Evolutionary conservation across 1,284 basidiomycete genomes (phyloP).

Genomic region (Leccinum ponderosum): DNA sequence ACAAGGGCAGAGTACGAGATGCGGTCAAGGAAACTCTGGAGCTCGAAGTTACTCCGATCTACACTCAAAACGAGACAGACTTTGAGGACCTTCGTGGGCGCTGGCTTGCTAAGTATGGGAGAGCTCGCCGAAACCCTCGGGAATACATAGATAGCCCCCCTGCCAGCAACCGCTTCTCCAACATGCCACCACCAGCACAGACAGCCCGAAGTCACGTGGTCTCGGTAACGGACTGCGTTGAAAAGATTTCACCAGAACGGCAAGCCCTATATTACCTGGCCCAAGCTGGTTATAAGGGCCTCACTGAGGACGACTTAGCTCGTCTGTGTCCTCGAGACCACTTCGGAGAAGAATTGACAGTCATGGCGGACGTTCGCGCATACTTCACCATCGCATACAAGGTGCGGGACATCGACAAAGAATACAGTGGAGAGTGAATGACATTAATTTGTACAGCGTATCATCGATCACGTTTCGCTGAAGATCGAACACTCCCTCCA

Average conservation of each 20-base stretch:
- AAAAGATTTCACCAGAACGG: not conserved
- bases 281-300: slow-evolving; percentile 21
- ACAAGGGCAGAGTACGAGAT: slow-evolving; percentile 10
- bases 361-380: slow-evolving; percentile 54
- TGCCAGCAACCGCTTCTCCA: no score
- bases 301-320: slow-evolving; percentile 21
- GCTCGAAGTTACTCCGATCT: slow-evolving; percentile 30
- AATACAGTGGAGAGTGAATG: not conserved
- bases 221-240: no score
- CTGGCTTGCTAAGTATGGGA: slow-evolving; percentile 25
- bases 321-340: slow-evolving; percentile 16
- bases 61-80: slow-evolving; percentile 37
- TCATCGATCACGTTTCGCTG: slow-evolving; percentile 53
- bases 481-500: slow-evolving; percentile 52
- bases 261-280: slow-evolving; percentile 14
- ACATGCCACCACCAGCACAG: no score
- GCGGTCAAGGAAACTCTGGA: slow-evolving; percentile 25
- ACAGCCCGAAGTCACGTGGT: no score
- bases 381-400: slow-evolving; percentile 53
- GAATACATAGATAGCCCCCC: no score
- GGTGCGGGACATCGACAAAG: slow-evolving; percentile 25
- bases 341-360: slow-evolving; percentile 41
- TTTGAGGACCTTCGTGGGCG: slow-evolving; percentile 17
- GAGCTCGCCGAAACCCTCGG: slow-evolving; percentile 4
- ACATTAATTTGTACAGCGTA: slow-evolving; percentile 38